phyloP scores from a whole-genome alignment of 1,284 basidiomycete species.

The Ustilago lituana region DNA sequence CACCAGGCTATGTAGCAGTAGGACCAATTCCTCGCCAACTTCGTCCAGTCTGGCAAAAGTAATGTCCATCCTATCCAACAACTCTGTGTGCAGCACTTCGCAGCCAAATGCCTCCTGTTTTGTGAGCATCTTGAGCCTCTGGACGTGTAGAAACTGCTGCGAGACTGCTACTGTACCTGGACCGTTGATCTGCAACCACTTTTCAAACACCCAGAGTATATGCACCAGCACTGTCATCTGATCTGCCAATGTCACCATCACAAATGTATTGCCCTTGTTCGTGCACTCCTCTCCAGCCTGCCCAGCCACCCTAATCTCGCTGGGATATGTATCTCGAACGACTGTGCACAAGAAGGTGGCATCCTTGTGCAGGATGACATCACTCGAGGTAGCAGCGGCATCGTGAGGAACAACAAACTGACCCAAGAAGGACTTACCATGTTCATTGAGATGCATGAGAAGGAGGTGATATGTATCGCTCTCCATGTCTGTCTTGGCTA shows the following conservation, averaged over 20 bases:
- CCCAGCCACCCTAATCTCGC: no score
- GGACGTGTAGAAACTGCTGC: background rate
- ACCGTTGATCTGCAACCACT: background rate
- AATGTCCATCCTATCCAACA: background rate
- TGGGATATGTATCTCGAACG: no score
- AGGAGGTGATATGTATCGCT: no score
- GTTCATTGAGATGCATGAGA: no score
- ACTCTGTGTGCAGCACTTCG: background rate
- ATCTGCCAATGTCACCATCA: background rate
- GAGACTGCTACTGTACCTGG: background rate
- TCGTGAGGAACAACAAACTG: no score
- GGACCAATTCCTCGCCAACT: background rate
- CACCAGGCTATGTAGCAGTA: background rate
- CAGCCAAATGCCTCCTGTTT: background rate
- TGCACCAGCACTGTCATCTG: background rate
- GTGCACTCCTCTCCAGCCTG: no score
- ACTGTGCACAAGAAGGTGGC: no score
- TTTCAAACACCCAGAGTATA: constrained; percentile 1
- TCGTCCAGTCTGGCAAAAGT: background rate
- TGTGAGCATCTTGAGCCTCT: constrained; percentile 1
- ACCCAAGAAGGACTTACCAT: no score
- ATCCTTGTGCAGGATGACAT: no score
- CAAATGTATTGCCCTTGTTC: constrained; percentile 1
- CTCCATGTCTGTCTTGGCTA: no score
- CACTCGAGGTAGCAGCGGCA: no score